A percentile compares a stretch with the other conserved stretches of the same genome.
Evolutionary conservation across 2,329 filamentous ascomycete species (phyloP).

Genomic region (Alternaria burnsii): DNA sequence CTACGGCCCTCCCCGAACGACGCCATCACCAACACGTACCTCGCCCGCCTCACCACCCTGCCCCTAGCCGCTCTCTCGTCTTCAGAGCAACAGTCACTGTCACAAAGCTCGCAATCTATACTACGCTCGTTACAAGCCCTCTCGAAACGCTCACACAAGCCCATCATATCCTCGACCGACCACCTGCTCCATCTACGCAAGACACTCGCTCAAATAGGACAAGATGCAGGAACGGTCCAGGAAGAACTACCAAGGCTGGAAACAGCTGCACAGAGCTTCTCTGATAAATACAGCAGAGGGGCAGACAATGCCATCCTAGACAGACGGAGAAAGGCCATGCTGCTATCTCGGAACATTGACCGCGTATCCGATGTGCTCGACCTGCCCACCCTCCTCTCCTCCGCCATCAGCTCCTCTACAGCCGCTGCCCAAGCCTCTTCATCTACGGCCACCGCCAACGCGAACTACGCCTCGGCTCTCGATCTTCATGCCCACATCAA

Average conservation of each 20-base stretch:
- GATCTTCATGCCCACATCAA: constrained; percentile 95
- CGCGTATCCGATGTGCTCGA: constrained; percentile 90
- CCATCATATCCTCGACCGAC: constrained; percentile 81
- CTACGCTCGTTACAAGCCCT: constrained; percentile 85
- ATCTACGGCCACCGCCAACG: constrained; percentile 53
- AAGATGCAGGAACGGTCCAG: constrained; percentile 72
- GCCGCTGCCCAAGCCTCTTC: constrained; percentile 57
- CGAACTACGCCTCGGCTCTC: constrained; percentile 86
- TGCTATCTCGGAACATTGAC: constrained; percentile 86
- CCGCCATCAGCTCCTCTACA: constrained; percentile 71
- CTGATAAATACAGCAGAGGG: constrained; percentile 80
- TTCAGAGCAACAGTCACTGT: constrained; percentile 80
- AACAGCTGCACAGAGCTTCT: constrained; percentile 79
- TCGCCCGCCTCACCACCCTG: constrained; percentile 79
- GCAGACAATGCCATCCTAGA: constrained; percentile 71
- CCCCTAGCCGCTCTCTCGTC: constrained; percentile 75
- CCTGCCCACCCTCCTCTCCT: constrained; percentile 83
- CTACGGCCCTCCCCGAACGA: constrained; percentile 57
- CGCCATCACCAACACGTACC: constrained; percentile 71
- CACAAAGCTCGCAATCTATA: constrained; percentile 80
- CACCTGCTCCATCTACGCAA: constrained; percentile 76
- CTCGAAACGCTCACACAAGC: constrained; percentile 87
- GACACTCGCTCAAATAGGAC: constrained; percentile 75
- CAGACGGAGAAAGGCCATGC: constrained; percentile 78
- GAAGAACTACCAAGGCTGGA: constrained; percentile 81